Evolutionary conservation across 2,329 filamentous ascomycete genomes (phyloP), one percentile per base, ranked within the genome.

Genomic region (Atkinsonella texensis): DNA sequence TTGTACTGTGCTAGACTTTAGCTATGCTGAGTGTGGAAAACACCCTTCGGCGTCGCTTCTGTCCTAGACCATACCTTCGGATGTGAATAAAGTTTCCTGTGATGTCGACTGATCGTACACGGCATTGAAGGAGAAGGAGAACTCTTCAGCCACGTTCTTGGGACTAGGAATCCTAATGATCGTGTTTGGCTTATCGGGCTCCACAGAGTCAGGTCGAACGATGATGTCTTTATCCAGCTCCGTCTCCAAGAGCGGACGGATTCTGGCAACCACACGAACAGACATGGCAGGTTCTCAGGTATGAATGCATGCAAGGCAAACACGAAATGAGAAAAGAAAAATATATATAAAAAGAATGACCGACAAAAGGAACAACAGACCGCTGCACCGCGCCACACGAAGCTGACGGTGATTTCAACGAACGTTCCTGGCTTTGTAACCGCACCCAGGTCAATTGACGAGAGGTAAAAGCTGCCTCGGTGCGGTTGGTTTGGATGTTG

Each of bases 101-200:
- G 87, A 81, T 15, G 87, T 84, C 38, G 77, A 68, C 60, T 84
- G 80, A 62, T 88, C 88, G 68, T 95, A 97, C 51, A 97, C 91
- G 59, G 86, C 81, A 74, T 93, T 94, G 76, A 97, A 97, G 49
- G 90, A 81, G 66, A 97, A 98, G 50, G 86, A 89, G 69, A 90
- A 97, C 63, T 90, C 86, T 69, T 97, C 91, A 20, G 79, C 74
- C 57, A 88, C 87, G 63, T 96, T 96, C 73, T 93, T 95, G 0
- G 91, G 90, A 64, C 89, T 96, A 3, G 91, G 91, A 61, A 97
- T 94, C 66, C 86, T 85, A 63, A 97, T 82, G 32, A 94, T 71
- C 28, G 76, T 83, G 55, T 78, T 80, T 18, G 81, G 75, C 57
- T 75, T 77, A 58, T 77, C 78, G 46, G 79, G 71, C 49, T 83